Evolutionary conservation across 331 rosid genomes (phyloP).

Genomic region (Cydonia oblonga): DNA sequence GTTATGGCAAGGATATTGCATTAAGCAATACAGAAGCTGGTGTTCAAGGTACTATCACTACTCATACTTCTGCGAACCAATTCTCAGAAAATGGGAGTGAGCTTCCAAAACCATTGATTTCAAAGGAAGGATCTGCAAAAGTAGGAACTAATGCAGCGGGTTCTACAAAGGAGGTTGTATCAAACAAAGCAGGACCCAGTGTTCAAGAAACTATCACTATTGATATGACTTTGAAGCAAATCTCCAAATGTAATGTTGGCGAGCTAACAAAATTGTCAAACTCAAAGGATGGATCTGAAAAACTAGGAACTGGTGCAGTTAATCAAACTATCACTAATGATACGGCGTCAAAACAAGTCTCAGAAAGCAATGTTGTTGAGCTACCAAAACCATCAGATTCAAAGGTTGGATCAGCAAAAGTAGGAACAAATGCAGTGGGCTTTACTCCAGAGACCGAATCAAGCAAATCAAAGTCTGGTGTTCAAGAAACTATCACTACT

Average conservation of each 20-base stretch:
- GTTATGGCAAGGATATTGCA: not conserved
- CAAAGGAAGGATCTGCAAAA: not conserved
- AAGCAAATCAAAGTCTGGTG: constrained; percentile 9
- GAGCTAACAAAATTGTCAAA: constrained; percentile 3
- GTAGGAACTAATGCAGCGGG: constrained; percentile 5
- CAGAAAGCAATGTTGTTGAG: constrained; percentile 7
- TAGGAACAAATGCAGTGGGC: constrained; percentile 9
- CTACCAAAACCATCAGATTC: not conserved
- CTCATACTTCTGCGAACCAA: not conserved
- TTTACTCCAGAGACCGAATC: constrained; percentile 9
- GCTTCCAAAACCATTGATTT: not conserved
- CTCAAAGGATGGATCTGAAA: not conserved
- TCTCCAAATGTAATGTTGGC: constrained; percentile 2
- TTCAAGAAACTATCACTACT: constrained; percentile 12
- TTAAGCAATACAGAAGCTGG: constrained; percentile 7
- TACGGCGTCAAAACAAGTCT: not conserved
- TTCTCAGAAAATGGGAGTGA: not conserved
- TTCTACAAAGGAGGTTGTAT: not conserved
- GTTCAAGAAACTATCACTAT: constrained; percentile 25
- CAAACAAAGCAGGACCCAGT: not conserved
- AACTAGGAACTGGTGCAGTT: constrained; percentile 2
- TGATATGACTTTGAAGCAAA: constrained; percentile 15
- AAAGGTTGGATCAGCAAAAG: not conserved
- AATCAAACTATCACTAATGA: not conserved
- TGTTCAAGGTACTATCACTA: constrained; percentile 26